Evolutionary conservation across 2,329 filamentous ascomycete species (phyloP), one percentile per base, ranked within the genome.

Genomic region (Fusarium drepaniforme): DNA sequence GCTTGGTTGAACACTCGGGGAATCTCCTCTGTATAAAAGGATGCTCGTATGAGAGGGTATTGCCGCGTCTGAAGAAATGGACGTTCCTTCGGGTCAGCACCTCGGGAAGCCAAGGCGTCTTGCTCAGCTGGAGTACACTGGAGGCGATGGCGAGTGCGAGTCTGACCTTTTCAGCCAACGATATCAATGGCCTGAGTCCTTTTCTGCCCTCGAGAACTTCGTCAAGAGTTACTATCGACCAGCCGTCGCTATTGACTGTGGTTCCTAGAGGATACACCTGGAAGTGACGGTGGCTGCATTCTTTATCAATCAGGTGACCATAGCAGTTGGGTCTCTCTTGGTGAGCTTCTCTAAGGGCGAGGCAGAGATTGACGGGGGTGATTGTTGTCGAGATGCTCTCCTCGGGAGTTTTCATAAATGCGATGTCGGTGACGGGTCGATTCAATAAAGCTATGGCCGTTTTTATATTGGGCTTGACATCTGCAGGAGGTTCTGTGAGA

Each of bases 111-210:
- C 74, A 76, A 4, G 67, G 70, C 0, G 74, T 73, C 5, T 75
- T 76, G n/a, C 72, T 73, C 4, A 75, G 18, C 18, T 75, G 74
- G 5, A 76, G 66, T 3, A 73, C 70, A 37, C 66, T 75, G 1
- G 65, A 73, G 2, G 74, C 64, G 5, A 76, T 51, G 3, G 67
- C 60, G 1, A 75, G 67, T 6, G 74, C 70, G 21, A 76, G 72
- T 2, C 5, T 35, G 18, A 65, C 21, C 18, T 59, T 73, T 7
- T 73, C 65, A 3, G 40, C 30, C 6, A 69, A 44, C 0, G 57
- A 67, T 8, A 64, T 9, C 0, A 75, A 58, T 1, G 67, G 70
- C 0, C 30, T 30, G 0, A 61, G 33, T 1, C 64, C 72, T 0
- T 23, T 16, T 11, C 37, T 60, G 0, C 74, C 18, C 25, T 64